Conservation (phyloP, 2,329 filamentous ascomycete species). For the Botrytis fabae region DNA sequence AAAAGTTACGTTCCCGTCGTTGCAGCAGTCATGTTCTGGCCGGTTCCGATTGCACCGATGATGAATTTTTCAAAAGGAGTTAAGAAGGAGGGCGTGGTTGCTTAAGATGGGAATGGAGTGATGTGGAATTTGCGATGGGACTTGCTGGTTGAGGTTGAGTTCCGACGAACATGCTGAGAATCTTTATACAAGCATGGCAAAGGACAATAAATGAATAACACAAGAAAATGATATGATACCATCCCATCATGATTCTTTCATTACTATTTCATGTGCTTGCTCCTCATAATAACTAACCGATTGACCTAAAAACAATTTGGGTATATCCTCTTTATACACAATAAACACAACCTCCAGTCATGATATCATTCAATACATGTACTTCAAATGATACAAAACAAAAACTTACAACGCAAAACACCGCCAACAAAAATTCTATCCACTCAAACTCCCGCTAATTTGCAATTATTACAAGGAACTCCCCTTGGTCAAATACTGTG, state of each 20-base stretch:
- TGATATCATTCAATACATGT: conserved; percentile 16
- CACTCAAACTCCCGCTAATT: conserved; percentile 18
- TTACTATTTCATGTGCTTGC: conserved; percentile 1
- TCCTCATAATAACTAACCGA: not conserved
- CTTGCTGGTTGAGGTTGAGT: not conserved
- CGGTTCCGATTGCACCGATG: not conserved
- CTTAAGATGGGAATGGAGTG: not conserved
- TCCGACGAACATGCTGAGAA: not conserved
- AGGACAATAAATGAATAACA: not conserved
- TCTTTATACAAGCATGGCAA: not conserved
- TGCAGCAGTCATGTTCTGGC: conserved; percentile 15
- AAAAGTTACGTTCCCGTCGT: conserved; percentile 15
- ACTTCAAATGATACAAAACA: conserved; percentile 14
- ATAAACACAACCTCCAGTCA: not conserved
- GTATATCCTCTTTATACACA: conserved; percentile 21
- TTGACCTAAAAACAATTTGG: conserved; percentile 12
- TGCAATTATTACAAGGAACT: conserved; percentile 15
- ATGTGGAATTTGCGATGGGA: not conserved
- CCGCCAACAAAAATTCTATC: not conserved
- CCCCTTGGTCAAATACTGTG: conserved; percentile 12
- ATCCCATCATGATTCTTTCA: conserved; percentile 2
- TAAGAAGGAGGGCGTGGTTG: not conserved
- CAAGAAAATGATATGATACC: not conserved
- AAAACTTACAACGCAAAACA: not conserved
- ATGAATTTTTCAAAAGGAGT: conserved; percentile 17